Evolutionary conservation across 2,329 filamentous ascomycete species (phyloP), one percentile per base, ranked within the genome.

Genomic region (Metarhizium sp.): DNA sequence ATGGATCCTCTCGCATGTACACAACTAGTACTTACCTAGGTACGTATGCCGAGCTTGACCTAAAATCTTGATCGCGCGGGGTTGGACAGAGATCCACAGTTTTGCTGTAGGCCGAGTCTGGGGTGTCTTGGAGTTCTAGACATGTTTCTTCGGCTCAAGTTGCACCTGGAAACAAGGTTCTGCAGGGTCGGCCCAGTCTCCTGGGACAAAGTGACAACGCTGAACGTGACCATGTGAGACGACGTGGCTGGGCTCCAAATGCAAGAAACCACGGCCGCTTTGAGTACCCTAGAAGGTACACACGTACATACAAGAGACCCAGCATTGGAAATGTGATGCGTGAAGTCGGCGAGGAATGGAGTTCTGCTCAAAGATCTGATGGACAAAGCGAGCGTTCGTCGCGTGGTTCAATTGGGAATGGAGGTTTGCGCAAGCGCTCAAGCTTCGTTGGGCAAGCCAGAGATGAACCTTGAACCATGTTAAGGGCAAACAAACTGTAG

Each of bases 141-240:
- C 36, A 45, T 53, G 50, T 29, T 47, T 50, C 38, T 30, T 20
- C 7, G 48, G 38, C 25, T 43, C 45, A 56, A 56, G 56, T 53
- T 50, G 56, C 51, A 45, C 52, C 43, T 48, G 25, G 52, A 52
- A 42, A 46, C 40, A 52, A 25, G 49, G 34, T 29, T n/a, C 36
- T 51, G 53, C 58, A 58, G 56, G 56, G 58, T 50, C 56, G 55
- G 53, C 52, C 55, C 56, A 55, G 51, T 48, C 56, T 58, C 51
- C 49, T 59, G 58, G 58, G 58, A 54, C 54, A n/a, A 18, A 30
- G 10, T 30, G 45, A 48, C 45, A 13, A 7, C 25, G 13, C 20
- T 14, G 13, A 48, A 11, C n/a, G 10, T 14, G 45, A 14, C 43
- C 20, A 46, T 46, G 25, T 25, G 25, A 25, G 25, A 25, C 25